A percentile compares a stretch with the other conserved stretches of the same genome.
phyloP scores from a whole-genome alignment of 768 basidiomycete species.

The Mycena indigotica region DNA sequence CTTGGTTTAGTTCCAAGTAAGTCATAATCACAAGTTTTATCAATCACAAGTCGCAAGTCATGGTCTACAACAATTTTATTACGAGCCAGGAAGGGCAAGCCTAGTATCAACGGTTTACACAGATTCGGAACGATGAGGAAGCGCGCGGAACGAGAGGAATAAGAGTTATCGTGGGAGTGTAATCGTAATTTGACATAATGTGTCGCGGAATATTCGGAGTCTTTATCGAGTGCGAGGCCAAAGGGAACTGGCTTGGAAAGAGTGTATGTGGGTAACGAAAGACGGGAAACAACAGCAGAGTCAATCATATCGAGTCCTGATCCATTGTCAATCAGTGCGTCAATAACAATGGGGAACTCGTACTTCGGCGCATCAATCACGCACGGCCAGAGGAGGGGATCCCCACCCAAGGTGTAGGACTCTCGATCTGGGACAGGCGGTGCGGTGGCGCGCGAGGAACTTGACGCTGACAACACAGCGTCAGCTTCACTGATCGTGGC shows the following conservation, averaged over 20 bases:
- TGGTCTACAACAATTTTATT: conserved; percentile 40
- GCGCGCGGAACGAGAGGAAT: conserved; percentile 15
- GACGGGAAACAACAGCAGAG: conserved; percentile 20
- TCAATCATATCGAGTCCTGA: conserved; percentile 36
- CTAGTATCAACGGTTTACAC: conserved; percentile 33
- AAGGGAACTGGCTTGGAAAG: conserved; percentile 10
- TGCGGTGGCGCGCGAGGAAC: too few relatives aligned
- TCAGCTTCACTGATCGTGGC: too few relatives aligned
- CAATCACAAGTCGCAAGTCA: conserved; percentile 9
- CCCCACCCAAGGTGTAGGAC: neutral
- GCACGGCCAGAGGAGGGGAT: conserved; percentile 6
- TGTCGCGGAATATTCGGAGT: neutral
- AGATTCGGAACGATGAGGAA: conserved; percentile 30
- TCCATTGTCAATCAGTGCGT: conserved; percentile 32
- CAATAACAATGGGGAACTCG: conserved; percentile 4
- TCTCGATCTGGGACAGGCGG: neutral
- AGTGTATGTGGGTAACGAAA: neutral
- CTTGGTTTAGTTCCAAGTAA: neutral
- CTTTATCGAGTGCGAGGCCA: neutral
- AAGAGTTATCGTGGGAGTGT: conserved; percentile 20
- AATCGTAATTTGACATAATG: conserved; percentile 22
- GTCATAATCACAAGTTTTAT: conserved; percentile 11
- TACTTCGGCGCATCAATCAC: conserved; percentile 1
- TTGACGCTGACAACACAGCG: too few relatives aligned
- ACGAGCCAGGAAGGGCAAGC: conserved; percentile 33